Conservation (phyloP, 2,329 filamentous ascomycete species). For the Clonostachys sp. region DNA sequence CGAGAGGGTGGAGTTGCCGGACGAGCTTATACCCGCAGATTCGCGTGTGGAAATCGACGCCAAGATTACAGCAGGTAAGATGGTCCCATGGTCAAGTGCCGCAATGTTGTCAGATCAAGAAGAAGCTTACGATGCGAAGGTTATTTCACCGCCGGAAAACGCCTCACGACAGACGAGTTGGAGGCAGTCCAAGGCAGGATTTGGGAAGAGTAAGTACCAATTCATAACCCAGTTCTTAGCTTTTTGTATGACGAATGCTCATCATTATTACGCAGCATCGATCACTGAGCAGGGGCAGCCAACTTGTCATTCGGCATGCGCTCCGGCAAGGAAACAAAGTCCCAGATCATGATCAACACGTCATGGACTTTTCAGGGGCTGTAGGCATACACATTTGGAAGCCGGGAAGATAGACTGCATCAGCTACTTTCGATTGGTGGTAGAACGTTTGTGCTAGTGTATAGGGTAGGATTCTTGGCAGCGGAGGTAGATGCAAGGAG, state of each 20-base stretch:
- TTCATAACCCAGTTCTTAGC: constrained; percentile 1
- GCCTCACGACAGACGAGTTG: constrained; percentile 84
- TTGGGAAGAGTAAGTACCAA: constrained; percentile 69
- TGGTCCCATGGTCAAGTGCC: background rate
- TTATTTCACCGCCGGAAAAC: constrained; percentile 82
- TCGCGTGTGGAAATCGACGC: constrained; percentile 98
- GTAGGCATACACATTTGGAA: too few species aligned
- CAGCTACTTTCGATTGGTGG: too few species aligned
- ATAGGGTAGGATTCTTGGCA: too few species aligned
- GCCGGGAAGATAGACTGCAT: too few species aligned
- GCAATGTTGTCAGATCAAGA: background rate
- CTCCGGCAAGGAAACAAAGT: background rate
- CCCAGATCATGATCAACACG: too few species aligned
- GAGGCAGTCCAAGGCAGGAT: constrained; percentile 81
- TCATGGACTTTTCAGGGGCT: too few species aligned
- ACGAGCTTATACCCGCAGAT: constrained; percentile 90
- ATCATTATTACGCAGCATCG: constrained; percentile 22
- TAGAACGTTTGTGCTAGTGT: too few species aligned
- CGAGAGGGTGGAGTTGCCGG: constrained; percentile 87
- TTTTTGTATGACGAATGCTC: background rate
- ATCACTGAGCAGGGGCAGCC: constrained; percentile 13
- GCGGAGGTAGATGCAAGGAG: too few species aligned
- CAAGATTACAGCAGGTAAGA: constrained; percentile 87
- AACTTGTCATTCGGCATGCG: background rate
- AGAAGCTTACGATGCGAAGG: constrained; percentile 28